Base-by-base conservation (phyloP, 108 stramenopile genomes). In the Pseudonitzschia multiseries region DNA sequence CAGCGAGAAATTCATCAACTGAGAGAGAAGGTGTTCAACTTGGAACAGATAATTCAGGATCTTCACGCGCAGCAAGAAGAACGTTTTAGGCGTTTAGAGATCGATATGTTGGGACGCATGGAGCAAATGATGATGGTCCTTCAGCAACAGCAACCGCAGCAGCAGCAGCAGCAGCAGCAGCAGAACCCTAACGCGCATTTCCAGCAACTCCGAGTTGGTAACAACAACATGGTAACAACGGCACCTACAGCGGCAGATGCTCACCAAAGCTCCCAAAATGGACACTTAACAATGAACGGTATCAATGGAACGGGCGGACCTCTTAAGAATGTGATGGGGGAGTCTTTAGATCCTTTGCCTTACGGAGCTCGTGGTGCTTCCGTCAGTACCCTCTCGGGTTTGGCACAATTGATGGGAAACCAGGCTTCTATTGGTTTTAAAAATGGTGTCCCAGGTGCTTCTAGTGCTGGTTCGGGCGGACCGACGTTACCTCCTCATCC, bases 401-500 rank as follows among this genome's bases (percentile, higher is more conserved):
- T 79, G 9, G 79, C 67, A 26, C 40, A 60, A 29, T 17, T 54
- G 56, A 50, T 66, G 56, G 78, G 67, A 60, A 29, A 41, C 46
- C 63, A 43, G 18, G 69, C 32, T 27, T 46, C 65, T 0, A 48
- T 76, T 2, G 68, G 68, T 22, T 50, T 76, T 29, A 76, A 62
- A n/a, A 71, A 71, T 24, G 53, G 31, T 36, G 27, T 76, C 42
- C 24, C 69, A 9, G 61, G 61, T 8, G 33, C 67, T 43, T 46
- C 66, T 18, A 33, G 54, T 56, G 63, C 60, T 43, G 0, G 15
- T 33, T 32, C 31, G 20, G 61, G 32, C 6, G 79, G 79, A 0
- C 76, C 92, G 5, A 90, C 90, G 6, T 69, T 94, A 12, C 90
- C 90, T 40, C 90, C 93, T 13, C 93, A 94, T 59, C 93, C 93